phyloP scores from a whole-genome alignment of 176 grass and related monocot species.

The Metroxylon sagu region DNA sequence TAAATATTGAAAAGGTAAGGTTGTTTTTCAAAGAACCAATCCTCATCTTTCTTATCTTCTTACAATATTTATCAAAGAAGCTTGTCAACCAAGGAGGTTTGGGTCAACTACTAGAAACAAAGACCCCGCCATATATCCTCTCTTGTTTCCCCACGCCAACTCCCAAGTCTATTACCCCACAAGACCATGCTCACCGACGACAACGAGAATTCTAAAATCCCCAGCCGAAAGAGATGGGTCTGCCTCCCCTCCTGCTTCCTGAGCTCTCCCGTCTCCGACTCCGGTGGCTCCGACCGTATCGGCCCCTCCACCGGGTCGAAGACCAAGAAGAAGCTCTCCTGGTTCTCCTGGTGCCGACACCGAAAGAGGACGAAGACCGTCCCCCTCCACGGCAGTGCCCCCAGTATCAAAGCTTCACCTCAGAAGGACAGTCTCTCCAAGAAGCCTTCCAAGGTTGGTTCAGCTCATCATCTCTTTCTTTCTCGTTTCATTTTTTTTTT shows the following conservation, averaged over 20 bases:
- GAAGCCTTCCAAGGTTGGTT: background rate
- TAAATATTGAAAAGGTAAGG: too few species aligned
- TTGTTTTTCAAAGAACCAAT: too few species aligned
- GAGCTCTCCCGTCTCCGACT: background rate
- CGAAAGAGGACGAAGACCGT: conserved; percentile 11
- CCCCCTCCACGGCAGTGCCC: background rate
- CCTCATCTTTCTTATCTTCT: too few species aligned
- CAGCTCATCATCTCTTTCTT: background rate
- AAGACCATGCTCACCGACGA: too few species aligned
- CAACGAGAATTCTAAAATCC: too few species aligned
- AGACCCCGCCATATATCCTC: too few species aligned
- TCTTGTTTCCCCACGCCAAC: too few species aligned
- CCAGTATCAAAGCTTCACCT: background rate
- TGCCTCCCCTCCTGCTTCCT: conserved; percentile 1
- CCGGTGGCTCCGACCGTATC: background rate
- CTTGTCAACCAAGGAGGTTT: too few species aligned
- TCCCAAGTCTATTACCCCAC: too few species aligned
- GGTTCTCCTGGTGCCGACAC: conserved; percentile 18
- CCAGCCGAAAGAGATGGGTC: background rate
- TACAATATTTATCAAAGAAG: too few species aligned
- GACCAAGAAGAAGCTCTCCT: conserved; percentile 3
- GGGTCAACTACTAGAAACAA: too few species aligned
- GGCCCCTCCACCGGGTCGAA: background rate
- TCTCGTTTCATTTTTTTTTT: too few species aligned
- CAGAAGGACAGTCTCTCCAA: background rate